Evolutionary conservation across 441 rosid genomes (phyloP).

Genomic region (Adansonia madagascariensis): DNA sequence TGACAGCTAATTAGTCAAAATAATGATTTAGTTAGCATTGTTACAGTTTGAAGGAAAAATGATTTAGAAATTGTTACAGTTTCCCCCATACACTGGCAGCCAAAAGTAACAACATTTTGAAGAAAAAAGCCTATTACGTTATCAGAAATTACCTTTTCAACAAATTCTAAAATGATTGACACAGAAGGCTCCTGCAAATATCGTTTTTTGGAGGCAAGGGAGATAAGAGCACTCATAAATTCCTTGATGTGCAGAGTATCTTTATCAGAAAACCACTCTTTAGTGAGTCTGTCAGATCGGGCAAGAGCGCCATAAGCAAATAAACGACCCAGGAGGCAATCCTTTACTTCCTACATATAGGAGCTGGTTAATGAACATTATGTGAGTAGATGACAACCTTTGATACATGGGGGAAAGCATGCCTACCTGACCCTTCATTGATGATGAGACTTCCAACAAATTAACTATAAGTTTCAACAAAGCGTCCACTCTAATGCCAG

Average conservation of each 20-base stretch:
- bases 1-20: not conserved
- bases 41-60: not conserved
- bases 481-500: conserved; percentile 66
- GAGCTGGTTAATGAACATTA: conserved; percentile 17
- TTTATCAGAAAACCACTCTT: conserved; percentile 63
- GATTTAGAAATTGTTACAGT: not conserved
- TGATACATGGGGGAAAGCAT: conserved; percentile 15
- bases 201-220: conserved; percentile 75
- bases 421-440: conserved; percentile 94
- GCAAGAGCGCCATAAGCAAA: conserved; percentile 91
- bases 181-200: conserved; percentile 94
- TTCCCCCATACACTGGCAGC: not conserved
- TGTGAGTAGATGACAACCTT: conserved; percentile 23
- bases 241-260: conserved; percentile 60
- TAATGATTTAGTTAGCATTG: not conserved
- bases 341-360: conserved; percentile 71
- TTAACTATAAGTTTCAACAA: conserved; percentile 71
- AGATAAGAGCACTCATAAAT: conserved; percentile 57
- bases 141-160: conserved; percentile 61
- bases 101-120: not conserved
- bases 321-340: conserved; percentile 84
- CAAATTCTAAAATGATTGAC: conserved; percentile 64
- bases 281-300: conserved; percentile 67
- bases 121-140: not conserved
- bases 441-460: conserved; percentile 74